phyloP scores from a whole-genome alignment of 1,284 basidiomycete genomes.

The Veloboletus limbatus region DNA sequence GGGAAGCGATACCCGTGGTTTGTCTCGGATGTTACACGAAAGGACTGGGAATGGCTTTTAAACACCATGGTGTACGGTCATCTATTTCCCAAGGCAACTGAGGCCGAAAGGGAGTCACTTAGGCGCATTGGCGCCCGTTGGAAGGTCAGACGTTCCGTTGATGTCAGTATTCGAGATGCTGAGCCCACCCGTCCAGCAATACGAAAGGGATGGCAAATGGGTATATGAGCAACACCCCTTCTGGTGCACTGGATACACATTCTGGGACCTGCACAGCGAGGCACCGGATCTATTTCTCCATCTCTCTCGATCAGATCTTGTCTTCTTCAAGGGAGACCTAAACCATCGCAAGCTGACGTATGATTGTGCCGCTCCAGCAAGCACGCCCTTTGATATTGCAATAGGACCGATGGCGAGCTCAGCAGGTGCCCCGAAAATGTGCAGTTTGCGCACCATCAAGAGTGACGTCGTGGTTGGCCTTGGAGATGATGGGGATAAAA shows the following conservation, averaged over 20 bases:
- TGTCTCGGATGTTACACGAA: constrained; percentile 94
- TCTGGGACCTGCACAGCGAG: constrained; percentile 88
- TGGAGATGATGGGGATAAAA: constrained; percentile 65
- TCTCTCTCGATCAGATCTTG: constrained; percentile 86
- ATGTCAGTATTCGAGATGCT: constrained; percentile 6
- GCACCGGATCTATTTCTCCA: constrained; percentile 94
- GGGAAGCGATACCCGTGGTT: constrained; percentile 92
- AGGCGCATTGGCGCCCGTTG: constrained; percentile 82
- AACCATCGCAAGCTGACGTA: constrained; percentile 93
- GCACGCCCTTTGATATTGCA: constrained; percentile 87
- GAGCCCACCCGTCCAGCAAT: constrained; percentile 54
- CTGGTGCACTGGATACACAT: constrained; percentile 96
- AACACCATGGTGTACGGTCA: constrained; percentile 88
- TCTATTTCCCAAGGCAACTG: constrained; percentile 79
- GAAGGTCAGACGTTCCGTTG: constrained; percentile 57
- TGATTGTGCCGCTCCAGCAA: constrained; percentile 89
- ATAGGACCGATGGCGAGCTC: constrained; percentile 93
- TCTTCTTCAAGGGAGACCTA: constrained; percentile 95
- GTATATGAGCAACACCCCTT: constrained; percentile 96
- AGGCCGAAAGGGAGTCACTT: constrained; percentile 81
- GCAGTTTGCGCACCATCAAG: constrained; percentile 85
- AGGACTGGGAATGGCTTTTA: constrained; percentile 95
- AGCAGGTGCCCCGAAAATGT: constrained; percentile 85
- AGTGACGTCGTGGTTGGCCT: constrained; percentile 79
- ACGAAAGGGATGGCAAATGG: constrained; percentile 92